phyloP scores from a whole-genome alignment of 306 rosid species.

The Rosa rugosa region DNA sequence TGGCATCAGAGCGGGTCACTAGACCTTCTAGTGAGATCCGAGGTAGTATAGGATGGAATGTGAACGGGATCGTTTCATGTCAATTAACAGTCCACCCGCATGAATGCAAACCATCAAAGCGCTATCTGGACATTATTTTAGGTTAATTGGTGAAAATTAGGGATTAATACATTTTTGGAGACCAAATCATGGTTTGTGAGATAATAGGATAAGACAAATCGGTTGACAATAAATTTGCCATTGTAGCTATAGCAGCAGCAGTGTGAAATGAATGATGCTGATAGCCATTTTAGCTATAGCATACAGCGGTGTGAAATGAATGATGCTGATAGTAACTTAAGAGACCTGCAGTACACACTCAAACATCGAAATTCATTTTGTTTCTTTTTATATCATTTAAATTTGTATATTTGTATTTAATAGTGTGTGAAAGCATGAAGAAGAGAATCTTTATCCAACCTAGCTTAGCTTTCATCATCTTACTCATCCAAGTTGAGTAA shows the following conservation, averaged over 20 bases:
- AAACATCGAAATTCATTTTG: not conserved
- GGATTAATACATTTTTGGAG: not conserved
- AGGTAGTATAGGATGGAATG: too few species aligned
- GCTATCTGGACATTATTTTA: not conserved
- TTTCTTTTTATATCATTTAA: not conserved
- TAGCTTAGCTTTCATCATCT: not conserved
- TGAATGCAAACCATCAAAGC: not conserved
- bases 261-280: slow-evolving; percentile 14
- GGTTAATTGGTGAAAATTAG: not conserved
- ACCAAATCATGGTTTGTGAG: not conserved
- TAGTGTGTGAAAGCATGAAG: slow-evolving; percentile 13
- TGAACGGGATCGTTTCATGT: too few species aligned
- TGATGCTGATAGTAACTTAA: slow-evolving; percentile 6
- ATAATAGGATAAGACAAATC: not conserved
- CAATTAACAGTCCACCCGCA: too few species aligned
- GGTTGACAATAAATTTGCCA: not conserved
- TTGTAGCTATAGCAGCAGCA: not conserved
- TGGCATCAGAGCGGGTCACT: too few species aligned
- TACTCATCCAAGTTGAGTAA: not conserved
- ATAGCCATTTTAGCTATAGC: not conserved
- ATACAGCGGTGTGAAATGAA: not conserved
- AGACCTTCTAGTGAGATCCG: too few species aligned
- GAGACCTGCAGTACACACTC: slow-evolving; percentile 1
- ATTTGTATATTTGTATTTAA: not conserved
- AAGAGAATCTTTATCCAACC: slow-evolving; percentile 6